Conservation (phyloP, 2,329 filamentous ascomycete genomes). For the Pochonia chlamydosporia region DNA sequence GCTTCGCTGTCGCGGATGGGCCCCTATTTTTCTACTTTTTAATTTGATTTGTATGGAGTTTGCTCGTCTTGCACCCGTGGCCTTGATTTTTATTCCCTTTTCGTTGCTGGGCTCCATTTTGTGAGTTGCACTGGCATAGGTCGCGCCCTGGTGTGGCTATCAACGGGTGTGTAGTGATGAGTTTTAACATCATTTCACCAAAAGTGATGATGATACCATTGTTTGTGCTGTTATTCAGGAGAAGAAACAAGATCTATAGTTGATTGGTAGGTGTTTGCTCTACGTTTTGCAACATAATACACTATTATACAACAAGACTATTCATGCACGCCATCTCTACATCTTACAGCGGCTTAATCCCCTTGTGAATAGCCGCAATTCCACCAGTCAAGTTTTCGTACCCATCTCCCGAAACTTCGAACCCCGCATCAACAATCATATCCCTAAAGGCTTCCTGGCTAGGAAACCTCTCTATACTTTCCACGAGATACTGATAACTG, state of each 20-base stretch:
- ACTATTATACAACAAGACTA: not conserved
- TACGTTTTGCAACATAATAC: constrained; percentile 15
- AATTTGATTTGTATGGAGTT: constrained; percentile 28
- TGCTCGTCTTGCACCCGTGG: not conserved
- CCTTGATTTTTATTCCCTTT: not conserved
- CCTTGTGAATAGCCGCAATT: constrained; percentile 94
- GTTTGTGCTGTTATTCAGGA: not conserved
- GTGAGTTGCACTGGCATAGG: not conserved
- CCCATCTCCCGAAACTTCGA: constrained; percentile 72
- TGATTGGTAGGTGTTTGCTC: constrained; percentile 8
- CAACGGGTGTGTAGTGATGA: not conserved
- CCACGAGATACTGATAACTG: constrained; percentile 96
- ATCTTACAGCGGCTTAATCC: constrained; percentile 66
- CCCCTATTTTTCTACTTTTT: constrained; percentile 13
- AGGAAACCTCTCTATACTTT: constrained; percentile 94
- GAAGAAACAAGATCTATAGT: not conserved
- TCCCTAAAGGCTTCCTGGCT: constrained; percentile 75
- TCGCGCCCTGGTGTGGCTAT: not conserved
- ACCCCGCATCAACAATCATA: constrained; percentile 81
- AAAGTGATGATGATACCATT: not conserved
- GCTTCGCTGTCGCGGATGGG: constrained; percentile 21
- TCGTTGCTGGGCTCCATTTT: not conserved
- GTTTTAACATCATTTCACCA: not conserved
- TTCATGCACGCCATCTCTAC: not conserved
- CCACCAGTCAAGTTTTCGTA: constrained; percentile 91